Base-by-base conservation (phyloP, 2,329 filamentous ascomycete genomes). In the Clarireedia monteithiana region DNA sequence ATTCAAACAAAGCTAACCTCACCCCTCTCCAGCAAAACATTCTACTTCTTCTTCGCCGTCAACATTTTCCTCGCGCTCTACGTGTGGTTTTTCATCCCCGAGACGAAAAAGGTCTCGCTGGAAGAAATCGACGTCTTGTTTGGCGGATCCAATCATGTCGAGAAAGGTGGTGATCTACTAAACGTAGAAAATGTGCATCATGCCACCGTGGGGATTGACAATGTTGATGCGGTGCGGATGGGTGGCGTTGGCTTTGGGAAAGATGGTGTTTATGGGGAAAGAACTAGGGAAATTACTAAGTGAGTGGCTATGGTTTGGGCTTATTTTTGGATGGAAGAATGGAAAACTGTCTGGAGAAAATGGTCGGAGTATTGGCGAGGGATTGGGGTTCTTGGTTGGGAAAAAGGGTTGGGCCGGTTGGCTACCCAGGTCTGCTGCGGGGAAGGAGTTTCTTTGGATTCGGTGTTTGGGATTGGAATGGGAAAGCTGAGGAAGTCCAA, bases 81-180 rank as follows among this genome's bases (percentile, higher is more conserved):
- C 60, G 77, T 84, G 30, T 86, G 74, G 67, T 83, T 83, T 72
- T 73, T 82, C 42, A 64, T 86, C 0, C 84, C 84, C 0, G 84
- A 87, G 72, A 87, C 84, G 4, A 86, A 85, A 72, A 75, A 77
- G 38, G 73, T 86, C 15, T 82, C 83, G 0, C 74, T 87, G 2
- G 84, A 87, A 69, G 75, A 74, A 38, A 84, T 86, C 75, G 83
- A 87, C 65, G 73, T 75, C 4, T 71, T 88, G 1, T 87, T 87
- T 63, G 72, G 74, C 48, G 48, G 59, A 6, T 57, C 53, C 9
- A 54, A 54, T 40, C 45, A 54, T 12, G 45, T 42, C 1, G 45
- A 54, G 36, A 49, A 54, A 10, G 45, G 52, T 2, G 44, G 36
- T 1, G 39, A 49, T 49, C 6, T 54, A 1, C 20, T 54, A 14